These are phyloP conservation scores for Aspergillus ustus DNA, from an alignment of 2,329 filamentous ascomycete genomes.

Conservation along the genomic window DNA sequence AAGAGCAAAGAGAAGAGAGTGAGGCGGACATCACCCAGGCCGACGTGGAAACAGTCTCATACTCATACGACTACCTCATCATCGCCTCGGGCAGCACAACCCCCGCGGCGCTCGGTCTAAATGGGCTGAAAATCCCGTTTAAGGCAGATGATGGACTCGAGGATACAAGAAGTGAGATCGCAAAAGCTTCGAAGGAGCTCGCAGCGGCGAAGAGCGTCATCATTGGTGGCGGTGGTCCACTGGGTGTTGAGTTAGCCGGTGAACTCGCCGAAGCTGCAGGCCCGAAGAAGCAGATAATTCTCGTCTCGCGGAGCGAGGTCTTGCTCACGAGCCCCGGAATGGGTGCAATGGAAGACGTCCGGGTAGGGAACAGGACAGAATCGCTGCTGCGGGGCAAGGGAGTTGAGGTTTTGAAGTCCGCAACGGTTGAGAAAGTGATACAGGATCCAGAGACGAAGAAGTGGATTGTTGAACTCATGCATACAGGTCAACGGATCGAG, in stretches of 20 bases:
- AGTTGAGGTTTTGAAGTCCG: slow-evolving; percentile 49
- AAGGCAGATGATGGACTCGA: slow-evolving; percentile 45
- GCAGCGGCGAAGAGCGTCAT: slow-evolving; percentile 49
- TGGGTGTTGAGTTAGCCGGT: slow-evolving; percentile 55
- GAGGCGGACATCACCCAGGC: no score
- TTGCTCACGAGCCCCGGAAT: slow-evolving; percentile 6
- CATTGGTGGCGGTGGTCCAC: slow-evolving; percentile 55
- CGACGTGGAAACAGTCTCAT: slow-evolving; percentile 13
- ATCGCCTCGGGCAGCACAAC: slow-evolving; percentile 60
- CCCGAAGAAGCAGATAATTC: slow-evolving; percentile 47
- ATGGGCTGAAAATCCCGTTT: slow-evolving; percentile 40
- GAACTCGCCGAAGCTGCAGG: slow-evolving; percentile 51
- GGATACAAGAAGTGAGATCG: slow-evolving; percentile 38
- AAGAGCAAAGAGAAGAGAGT: no score
- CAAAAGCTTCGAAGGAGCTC: slow-evolving; percentile 41
- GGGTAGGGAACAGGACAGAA: slow-evolving; percentile 47
- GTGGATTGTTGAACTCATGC: slow-evolving; percentile 48
- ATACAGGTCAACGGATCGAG: slow-evolving; percentile 51
- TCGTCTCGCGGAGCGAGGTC: slow-evolving; percentile 36
- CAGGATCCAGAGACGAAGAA: slow-evolving; percentile 39
- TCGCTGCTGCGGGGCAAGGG: slow-evolving; percentile 52
- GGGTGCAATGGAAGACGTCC: slow-evolving; percentile 26
- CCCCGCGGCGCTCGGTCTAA: slow-evolving; percentile 30
- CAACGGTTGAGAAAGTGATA: slow-evolving; percentile 33
- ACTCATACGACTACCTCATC: slow-evolving; percentile 60